Base-by-base conservation (phyloP, 805 yeast genomes). In the Myxozyma monticola region DNA sequence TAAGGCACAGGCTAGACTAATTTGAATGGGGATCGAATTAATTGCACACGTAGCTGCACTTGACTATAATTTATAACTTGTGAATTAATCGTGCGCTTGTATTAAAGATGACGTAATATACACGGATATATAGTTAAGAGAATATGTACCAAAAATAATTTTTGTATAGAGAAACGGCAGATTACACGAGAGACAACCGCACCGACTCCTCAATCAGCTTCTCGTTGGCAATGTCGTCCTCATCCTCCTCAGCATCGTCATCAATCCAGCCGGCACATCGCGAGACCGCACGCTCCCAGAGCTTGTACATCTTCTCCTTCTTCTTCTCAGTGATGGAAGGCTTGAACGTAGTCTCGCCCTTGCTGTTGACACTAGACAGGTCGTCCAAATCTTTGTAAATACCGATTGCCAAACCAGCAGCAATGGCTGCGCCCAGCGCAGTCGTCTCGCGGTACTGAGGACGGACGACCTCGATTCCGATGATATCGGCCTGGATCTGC, bases 341-440 rank as follows among this genome's bases (percentile, higher is more conserved):
- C 37, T 38, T 29, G 43, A 62, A 64, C 29, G 47, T 65, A 7
- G 60, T 59, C 34, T 59, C 64, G 28, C 66, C 68, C 33, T 55
- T 62, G 15, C 63, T 56, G 36, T 58, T 61, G 44, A 49, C 49
- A 20, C 48, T 38, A 40, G 51, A 73, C 37, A 86, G 85, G 52
- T 89, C 96, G 45, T 78, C 83, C 55, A 89, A 71, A 59, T 81
- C 79, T 49, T 75, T 75, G 96, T 96, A 90, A 40, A 88, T 68
- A 37, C 74, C 71, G 49, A 86, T 77, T 12, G 80, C 80, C 62
- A 89, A 72, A 10, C 96, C 96, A 2, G 98, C 96, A 25, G 96
- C 96, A 59, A 91, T 85, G 3, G 97, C 96, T 6, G 96, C 96
- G 25, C 98, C 98, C 56, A 90, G 76, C 0, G 97, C 96, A 4